phyloP scores from a whole-genome alignment of 441 rosid genomes.

The Codiaeum variegatum region DNA sequence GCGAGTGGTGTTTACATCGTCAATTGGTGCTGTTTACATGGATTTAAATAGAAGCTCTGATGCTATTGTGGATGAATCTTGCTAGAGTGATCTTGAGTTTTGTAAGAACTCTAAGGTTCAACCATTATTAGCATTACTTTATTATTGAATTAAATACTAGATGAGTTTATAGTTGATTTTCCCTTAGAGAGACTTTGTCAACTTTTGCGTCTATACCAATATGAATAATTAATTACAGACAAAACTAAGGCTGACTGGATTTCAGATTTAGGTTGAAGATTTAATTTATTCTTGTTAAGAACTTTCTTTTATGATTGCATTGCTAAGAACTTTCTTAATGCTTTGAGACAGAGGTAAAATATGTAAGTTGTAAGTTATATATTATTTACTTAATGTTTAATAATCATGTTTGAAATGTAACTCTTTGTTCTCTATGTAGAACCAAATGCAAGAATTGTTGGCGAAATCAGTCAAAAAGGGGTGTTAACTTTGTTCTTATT shows the following conservation, averaged over 20 bases:
- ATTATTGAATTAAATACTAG: background rate
- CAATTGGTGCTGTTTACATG: constrained; percentile 84
- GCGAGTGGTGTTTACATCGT: constrained; percentile 80
- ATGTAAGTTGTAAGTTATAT: background rate
- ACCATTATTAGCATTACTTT: background rate
- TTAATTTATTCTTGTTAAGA: background rate
- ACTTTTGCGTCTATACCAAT: background rate
- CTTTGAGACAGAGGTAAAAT: background rate
- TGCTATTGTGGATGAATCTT: constrained; percentile 69
- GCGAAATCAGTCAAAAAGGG: background rate
- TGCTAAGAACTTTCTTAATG: background rate
- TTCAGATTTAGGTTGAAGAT: background rate
- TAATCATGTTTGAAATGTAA: background rate
- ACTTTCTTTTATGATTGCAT: no score
- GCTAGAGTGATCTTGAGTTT: constrained; percentile 89
- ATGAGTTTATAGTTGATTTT: no score
- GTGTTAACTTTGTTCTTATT: background rate
- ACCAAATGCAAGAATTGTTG: background rate
- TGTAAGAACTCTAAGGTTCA: constrained; percentile 80
- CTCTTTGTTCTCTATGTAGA: background rate
- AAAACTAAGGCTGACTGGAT: background rate
- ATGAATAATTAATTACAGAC: background rate
- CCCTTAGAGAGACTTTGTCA: background rate
- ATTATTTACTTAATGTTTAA: no score
- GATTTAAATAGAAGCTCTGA: constrained; percentile 75